Conservation (phyloP, 2,329 filamentous ascomycete species). For the Phialophora verrucosa region DNA sequence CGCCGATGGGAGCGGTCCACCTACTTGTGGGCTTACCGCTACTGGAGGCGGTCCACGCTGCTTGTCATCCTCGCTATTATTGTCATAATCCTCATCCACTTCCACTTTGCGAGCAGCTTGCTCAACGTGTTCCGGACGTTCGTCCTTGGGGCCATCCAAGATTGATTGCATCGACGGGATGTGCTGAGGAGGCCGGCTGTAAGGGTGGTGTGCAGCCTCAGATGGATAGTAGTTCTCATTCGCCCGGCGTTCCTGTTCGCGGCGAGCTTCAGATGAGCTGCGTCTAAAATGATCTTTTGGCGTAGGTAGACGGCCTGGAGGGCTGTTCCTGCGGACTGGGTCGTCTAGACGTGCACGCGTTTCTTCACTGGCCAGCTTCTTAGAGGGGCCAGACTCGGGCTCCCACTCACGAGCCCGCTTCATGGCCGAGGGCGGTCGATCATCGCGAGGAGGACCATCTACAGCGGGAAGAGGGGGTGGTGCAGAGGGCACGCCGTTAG, state of each 20-base stretch:
- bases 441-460: constrained; percentile 70
- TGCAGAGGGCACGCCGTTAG: constrained; percentile 67
- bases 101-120: constrained; percentile 94
- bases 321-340: constrained; percentile 74
- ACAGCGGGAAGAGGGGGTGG: constrained; percentile 59
- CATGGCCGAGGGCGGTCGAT: constrained; percentile 77
- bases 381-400: constrained; percentile 69
- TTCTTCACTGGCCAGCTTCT: constrained; percentile 90
- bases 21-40: constrained; percentile 30
- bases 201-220: constrained; percentile 86
- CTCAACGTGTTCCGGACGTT: constrained; percentile 68
- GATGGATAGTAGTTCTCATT: constrained; percentile 88
- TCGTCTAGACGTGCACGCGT: constrained; percentile 85
- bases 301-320: constrained; percentile 63
- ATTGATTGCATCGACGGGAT: constrained; percentile 64
- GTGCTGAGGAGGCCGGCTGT: constrained; percentile 61
- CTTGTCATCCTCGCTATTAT: constrained; percentile 85
- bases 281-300: constrained; percentile 75
- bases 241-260: constrained; percentile 68
- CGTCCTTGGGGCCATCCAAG: constrained; percentile 60
- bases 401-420: constrained; percentile 96
- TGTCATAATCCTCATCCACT: constrained; percentile 96
- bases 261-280: constrained; percentile 70
- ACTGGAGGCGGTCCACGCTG: constrained; percentile 40
- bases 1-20: constrained; percentile 22